Percentiles rank a stretch among this genome's conserved stretches.
Conservation (phyloP, 164 flowering plant genomes). For the Sedum album region DNA sequence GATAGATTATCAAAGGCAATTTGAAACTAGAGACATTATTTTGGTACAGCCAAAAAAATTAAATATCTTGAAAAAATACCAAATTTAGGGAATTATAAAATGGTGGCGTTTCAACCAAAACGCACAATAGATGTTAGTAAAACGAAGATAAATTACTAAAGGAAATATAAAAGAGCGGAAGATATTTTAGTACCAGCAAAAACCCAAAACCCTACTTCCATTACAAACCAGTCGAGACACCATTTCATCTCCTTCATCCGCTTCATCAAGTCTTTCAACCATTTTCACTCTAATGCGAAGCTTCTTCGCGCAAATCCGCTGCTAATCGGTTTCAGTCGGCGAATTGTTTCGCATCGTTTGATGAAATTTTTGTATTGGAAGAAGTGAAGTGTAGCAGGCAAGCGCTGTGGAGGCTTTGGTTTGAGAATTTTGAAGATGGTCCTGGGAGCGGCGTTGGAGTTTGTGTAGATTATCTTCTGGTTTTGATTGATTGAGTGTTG, state of each 20-base stretch:
- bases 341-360: neutral
- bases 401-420: neutral
- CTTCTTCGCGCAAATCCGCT: neutral
- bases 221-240: neutral
- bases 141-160: no score
- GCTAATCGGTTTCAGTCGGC: neutral
- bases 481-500: neutral
- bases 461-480: neutral
- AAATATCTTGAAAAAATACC: neutral
- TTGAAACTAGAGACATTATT: no score
- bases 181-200: conserved; percentile 11
- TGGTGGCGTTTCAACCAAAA: no score
- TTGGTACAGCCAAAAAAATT: no score
- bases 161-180: neutral
- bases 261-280: neutral
- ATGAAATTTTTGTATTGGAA: neutral
- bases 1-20: no score
- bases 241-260: neutral
- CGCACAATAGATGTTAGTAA: no score
- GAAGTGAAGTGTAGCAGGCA: neutral
- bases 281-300: neutral
- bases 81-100: no score
- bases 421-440: neutral
- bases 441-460: neutral
- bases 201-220: conserved; percentile 31